Base-by-base conservation (phyloP, 2,329 filamentous ascomycete species). In the Cladosporium sp. region DNA sequence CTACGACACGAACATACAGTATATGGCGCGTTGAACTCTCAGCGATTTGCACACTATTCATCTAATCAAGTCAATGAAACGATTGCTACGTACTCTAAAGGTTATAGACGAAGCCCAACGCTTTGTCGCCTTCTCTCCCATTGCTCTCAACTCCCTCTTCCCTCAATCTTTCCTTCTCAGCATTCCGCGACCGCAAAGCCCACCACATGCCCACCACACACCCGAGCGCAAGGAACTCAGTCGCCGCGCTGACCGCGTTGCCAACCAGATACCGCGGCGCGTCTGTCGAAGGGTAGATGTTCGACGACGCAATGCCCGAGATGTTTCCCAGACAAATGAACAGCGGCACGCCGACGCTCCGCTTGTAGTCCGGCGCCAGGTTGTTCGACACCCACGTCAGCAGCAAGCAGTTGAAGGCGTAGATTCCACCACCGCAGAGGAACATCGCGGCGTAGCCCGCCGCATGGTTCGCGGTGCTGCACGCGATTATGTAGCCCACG, bases 351-450 rank as follows among this genome's bases (percentile, higher is more conserved):
- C 78, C 77, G 9, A 78, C 77, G 41, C 73, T 76, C 49, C 78
- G 71, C 70, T 81, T 81, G 53, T 77, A 66, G 34, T 74, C 75
- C 4, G 77, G 78, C 2, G 76, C 77, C 45, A 82, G 78, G 59
- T 82, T 82, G 64, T 78, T 79, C n/a, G 74, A 74, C 53, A 81
- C 80, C 79, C 79, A 82, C 28, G 79, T 77, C 51, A 81, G 72
- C 40, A 75, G 76, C 32, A 79, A 72, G 6, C 80, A 78, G 3
- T 81, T 76, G 56, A 79, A 77, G 33, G 79, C 75, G 63, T 81
- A 82, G 14, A 59, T 58, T 1, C 59, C 54, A 7, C 55, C 56
- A 1, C 57, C 55, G 8, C 59, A 60, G 46, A 67, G 57, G 50
- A 67, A 66, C 44, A 66, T 58, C 10, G 61, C 64, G 8, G 62